phyloP scores from a whole-genome alignment of 1,284 basidiomycete species.

The Microbotryum lychnidis-dioicae region DNA sequence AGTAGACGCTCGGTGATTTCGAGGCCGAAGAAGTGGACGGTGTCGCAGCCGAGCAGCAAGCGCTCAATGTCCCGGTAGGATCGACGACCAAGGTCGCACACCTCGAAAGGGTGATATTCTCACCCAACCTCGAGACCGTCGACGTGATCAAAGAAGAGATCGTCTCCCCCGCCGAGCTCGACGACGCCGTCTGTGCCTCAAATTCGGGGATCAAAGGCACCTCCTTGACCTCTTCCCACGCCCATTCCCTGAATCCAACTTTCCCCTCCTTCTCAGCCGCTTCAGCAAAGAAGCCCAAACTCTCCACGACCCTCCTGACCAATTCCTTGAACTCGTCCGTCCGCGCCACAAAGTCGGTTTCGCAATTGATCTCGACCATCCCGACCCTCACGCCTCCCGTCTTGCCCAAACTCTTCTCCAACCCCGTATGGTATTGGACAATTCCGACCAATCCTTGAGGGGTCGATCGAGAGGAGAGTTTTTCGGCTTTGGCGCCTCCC shows the following conservation, averaged over 20 bases:
- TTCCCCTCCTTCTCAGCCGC: conserved; percentile 35
- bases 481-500: conserved; percentile 72
- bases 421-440: conserved; percentile 59
- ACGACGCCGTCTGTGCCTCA: too few relatives aligned
- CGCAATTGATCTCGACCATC: conserved; percentile 90
- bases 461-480: conserved; percentile 64
- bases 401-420: conserved; percentile 36
- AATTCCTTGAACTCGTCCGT: conserved; percentile 75
- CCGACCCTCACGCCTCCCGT: conserved; percentile 56
- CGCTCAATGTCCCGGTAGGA: too few relatives aligned
- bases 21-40: conserved; percentile 45
- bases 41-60: too few relatives aligned
- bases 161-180: conserved; percentile 21
- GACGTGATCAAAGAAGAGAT: conserved; percentile 49
- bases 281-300: conserved; percentile 70
- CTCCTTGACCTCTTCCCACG: neutral
- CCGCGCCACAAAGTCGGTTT: conserved; percentile 91
- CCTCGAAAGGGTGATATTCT: too few relatives aligned
- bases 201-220: conserved; percentile 38
- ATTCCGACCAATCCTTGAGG: conserved; percentile 72
- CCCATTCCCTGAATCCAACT: conserved; percentile 33
- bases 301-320: conserved; percentile 73
- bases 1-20: conserved; percentile 30
- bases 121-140: conserved; percentile 34
- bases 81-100: too few relatives aligned